These are phyloP conservation scores for Collybia nuda DNA, from an alignment of 768 basidiomycete species.

Conservation along the genomic window DNA sequence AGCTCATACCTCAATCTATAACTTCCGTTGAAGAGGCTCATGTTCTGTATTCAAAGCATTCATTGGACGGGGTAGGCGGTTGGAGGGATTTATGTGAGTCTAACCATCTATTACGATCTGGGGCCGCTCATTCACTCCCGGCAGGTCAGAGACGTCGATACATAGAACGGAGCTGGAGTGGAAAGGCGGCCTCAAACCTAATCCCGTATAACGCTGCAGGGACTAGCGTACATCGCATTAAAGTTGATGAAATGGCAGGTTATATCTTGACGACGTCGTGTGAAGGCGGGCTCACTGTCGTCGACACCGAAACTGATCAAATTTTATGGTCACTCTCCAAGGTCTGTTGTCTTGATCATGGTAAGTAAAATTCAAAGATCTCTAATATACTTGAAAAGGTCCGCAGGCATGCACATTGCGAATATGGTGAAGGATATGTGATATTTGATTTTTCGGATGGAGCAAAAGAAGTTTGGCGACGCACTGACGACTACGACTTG, in stretches of 20 bases:
- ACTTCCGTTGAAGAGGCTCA: slow-evolving; percentile 28
- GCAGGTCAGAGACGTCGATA: slow-evolving; percentile 45
- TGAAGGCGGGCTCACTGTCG: slow-evolving; percentile 58
- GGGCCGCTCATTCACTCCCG: neutral
- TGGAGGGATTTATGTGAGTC: slow-evolving; percentile 68
- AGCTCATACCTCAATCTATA: slow-evolving; percentile 33
- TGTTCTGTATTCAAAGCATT: slow-evolving; percentile 28
- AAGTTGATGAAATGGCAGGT: slow-evolving; percentile 65
- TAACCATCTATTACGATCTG: neutral
- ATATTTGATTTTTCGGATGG: slow-evolving; percentile 62
- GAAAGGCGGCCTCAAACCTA: slow-evolving; percentile 40
- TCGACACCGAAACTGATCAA: slow-evolving; percentile 46
- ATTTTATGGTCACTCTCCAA: slow-evolving; percentile 63
- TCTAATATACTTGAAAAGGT: slow-evolving; percentile 36
- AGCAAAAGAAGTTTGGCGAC: slow-evolving; percentile 73
- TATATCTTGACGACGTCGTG: slow-evolving; percentile 58
- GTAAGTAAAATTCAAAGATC: neutral
- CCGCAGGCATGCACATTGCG: slow-evolving; percentile 61
- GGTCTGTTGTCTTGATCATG: slow-evolving; percentile 32
- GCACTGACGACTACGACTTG: slow-evolving; percentile 28
- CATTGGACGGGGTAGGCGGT: slow-evolving; percentile 32
- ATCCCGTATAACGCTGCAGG: slow-evolving; percentile 33
- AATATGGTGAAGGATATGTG: slow-evolving; percentile 71
- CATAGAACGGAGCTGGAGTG: slow-evolving; percentile 56
- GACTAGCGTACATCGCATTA: slow-evolving; percentile 64